Conservation (phyloP, 495 filamentous ascomycete species). For the Penicillium coffeae region DNA sequence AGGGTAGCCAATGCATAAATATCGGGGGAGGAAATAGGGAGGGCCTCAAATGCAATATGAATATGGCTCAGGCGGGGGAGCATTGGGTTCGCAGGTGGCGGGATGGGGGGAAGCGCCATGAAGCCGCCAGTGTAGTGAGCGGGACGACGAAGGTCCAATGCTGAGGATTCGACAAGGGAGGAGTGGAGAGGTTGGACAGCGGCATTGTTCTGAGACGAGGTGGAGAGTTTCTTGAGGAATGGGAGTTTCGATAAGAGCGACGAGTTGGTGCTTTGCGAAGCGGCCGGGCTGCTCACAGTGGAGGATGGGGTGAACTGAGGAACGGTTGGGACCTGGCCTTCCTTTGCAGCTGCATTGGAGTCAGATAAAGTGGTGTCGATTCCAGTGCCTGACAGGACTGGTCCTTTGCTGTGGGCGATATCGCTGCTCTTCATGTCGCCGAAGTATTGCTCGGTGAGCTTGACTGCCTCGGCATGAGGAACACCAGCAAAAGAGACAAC, state of each 20-base stretch:
- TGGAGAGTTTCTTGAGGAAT: slow-evolving; percentile 88
- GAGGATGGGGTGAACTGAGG: slow-evolving; percentile 42
- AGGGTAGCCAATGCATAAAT: slow-evolving; percentile 97
- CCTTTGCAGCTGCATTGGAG: slow-evolving; percentile 36
- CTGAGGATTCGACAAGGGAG: slow-evolving; percentile 39
- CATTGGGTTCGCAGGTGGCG: slow-evolving; percentile 70
- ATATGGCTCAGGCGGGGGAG: slow-evolving; percentile 84
- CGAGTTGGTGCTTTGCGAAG: slow-evolving; percentile 40
- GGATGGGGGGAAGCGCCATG: slow-evolving; percentile 74
- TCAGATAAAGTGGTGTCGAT: slow-evolving; percentile 54
- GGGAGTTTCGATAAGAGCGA: slow-evolving; percentile 78
- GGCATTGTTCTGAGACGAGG: slow-evolving; percentile 53
- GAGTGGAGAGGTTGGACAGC: slow-evolving; percentile 49
- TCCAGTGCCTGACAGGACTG: slow-evolving; percentile 53
- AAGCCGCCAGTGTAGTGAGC: slow-evolving; percentile 94
- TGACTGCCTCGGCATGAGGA: slow-evolving; percentile 73
- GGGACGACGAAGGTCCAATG: slow-evolving; percentile 56
- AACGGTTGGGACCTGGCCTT: slow-evolving; percentile 37
- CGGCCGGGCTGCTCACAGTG: slow-evolving; percentile 32
- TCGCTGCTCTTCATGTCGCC: slow-evolving; percentile 71
- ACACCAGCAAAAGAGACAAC: slow-evolving; percentile 96
- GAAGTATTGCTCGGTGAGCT: slow-evolving; percentile 78
- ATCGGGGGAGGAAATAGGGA: slow-evolving; percentile 82
- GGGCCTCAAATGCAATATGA: slow-evolving; percentile 92
- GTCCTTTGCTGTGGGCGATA: slow-evolving; percentile 31